Evolutionary conservation across 2,329 filamentous ascomycete genomes (phyloP).

Genomic region (Botryotinia calthae): DNA sequence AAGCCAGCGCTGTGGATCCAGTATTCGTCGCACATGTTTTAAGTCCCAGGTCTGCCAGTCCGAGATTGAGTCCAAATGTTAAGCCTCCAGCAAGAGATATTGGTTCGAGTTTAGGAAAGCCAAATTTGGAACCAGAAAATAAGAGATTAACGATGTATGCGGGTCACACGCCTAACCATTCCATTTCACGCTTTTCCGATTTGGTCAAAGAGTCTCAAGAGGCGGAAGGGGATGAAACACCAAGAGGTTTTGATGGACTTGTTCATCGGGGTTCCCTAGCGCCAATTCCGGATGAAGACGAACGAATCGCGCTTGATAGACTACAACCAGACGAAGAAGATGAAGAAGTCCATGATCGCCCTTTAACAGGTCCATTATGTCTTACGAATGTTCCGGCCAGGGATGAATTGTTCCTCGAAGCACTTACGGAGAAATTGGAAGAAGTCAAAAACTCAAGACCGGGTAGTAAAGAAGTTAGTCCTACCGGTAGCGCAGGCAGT

Average conservation of each 20-base stretch:
- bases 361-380: conserved; percentile 32
- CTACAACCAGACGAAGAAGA: conserved; percentile 15
- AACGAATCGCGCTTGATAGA: conserved; percentile 3
- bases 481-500: conserved; percentile 3
- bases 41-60: conserved; percentile 31
- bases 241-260: conserved; percentile 24
- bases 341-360: conserved; percentile 27
- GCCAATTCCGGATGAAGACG: conserved; percentile 2
- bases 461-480: conserved; percentile 15
- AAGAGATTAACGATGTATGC: conserved; percentile 59
- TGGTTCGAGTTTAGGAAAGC: conserved; percentile 19
- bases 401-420: conserved; percentile 32
- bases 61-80: conserved; percentile 32
- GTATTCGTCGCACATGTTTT: conserved; percentile 36
- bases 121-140: conserved; percentile 41
- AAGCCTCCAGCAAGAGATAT: conserved; percentile 25
- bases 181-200: conserved; percentile 51
- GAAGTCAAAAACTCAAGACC: conserved; percentile 26
- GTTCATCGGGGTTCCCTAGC: neutral
- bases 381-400: conserved; percentile 28
- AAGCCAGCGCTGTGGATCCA: conserved; percentile 49
- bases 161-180: conserved; percentile 61
- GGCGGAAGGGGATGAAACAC: conserved; percentile 33
- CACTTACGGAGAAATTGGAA: conserved; percentile 32
- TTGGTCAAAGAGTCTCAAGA: conserved; percentile 33